Conservation (phyloP, 2,329 filamentous ascomycete species). For the Colletotrichum magnum region DNA sequence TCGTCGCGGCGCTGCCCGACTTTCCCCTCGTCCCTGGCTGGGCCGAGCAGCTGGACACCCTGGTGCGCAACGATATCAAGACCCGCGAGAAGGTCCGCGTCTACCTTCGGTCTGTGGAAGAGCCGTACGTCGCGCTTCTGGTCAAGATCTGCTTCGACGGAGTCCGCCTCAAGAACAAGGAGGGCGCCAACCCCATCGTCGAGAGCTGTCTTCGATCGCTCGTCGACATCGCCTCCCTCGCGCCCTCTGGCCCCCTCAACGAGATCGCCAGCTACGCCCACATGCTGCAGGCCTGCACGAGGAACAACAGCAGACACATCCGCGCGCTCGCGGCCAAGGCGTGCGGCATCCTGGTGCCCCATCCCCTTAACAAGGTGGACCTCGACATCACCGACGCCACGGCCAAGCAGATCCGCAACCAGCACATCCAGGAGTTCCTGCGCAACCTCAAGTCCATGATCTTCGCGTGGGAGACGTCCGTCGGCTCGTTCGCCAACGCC, state of each 20-base stretch:
- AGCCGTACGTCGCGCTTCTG: conserved; percentile 57
- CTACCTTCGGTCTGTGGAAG: conserved; percentile 63
- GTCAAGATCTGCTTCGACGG: conserved; percentile 71
- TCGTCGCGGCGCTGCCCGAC: conserved; percentile 63
- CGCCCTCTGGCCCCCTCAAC: conserved; percentile 65
- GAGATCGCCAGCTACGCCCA: conserved; percentile 63
- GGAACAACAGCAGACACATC: conserved; percentile 79
- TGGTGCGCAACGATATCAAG: conserved; percentile 78
- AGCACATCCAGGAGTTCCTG: conserved; percentile 31
- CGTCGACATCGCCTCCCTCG: conserved; percentile 66
- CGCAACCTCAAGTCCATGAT: conserved; percentile 59
- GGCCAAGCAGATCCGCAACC: conserved; percentile 38
- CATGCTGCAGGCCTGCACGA: conserved; percentile 71
- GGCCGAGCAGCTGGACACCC: conserved; percentile 83
- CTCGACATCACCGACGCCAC: conserved; percentile 54
- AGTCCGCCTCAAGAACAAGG: conserved; percentile 59
- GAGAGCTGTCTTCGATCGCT: conserved; percentile 67
- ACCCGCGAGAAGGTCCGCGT: conserved; percentile 71
- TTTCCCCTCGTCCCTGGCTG: conserved; percentile 82
- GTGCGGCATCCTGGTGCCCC: conserved; percentile 83
- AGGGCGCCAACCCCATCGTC: conserved; percentile 49
- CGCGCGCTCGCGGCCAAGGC: conserved; percentile 77
- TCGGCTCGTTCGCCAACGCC: conserved; percentile 60
- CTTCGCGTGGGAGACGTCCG: conserved; percentile 55
- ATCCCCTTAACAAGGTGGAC: conserved; percentile 59